Base-by-base conservation (phyloP, 371 early-diverging fungal species). In the Actinomortierella ambigua region DNA sequence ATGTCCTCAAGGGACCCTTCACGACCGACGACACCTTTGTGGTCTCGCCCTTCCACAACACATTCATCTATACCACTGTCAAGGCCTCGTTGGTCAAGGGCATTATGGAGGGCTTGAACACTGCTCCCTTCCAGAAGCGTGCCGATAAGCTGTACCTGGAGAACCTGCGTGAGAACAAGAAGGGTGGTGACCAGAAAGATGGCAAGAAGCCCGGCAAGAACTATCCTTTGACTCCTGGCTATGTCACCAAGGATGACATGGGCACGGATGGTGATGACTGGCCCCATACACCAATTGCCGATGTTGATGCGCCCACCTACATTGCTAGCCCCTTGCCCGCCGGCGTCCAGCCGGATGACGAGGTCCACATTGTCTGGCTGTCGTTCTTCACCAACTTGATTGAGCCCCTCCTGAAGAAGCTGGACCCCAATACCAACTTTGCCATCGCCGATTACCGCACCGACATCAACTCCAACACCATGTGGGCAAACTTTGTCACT, bases 221-320 rank as follows among this genome's bases (percentile, higher is more conserved):
- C 53, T 57, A 40, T 2, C 58, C 84, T n/a, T 69, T 88, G 53
- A 88, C 89, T 1, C 90, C 89, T 1, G 87, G 87, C 1, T 82
- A 82, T 42, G 76, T 85, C 1, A 82, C 82, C 22, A 70, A 70
- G 46, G 79, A 85, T 57, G 85, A 82, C 77, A 82, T 61, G 50
- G 69, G 86, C 59, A 52, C 79, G 23, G 76, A 76, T 40, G 80
- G 81, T 44, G 80, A 79, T 40, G 80, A 79, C 48, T 77, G 77
- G 62, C 68, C 61, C 34, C 80, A 79, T 41, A 61, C 50, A 14
- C 26, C 63, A 17, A 69, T 73, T 26, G 76, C 80, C 4, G 77
- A 86, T 59, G 85, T 79, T 34, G 63, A 75, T 59, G 76, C 81
- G 4, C 69, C 85, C 42, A 70, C 73, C 44, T 75, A 71, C 34